Evolutionary conservation across 2,329 filamentous ascomycete genomes (phyloP), one percentile per base, ranked within the genome.

Genomic region (Ceratocystis ficicola): DNA sequence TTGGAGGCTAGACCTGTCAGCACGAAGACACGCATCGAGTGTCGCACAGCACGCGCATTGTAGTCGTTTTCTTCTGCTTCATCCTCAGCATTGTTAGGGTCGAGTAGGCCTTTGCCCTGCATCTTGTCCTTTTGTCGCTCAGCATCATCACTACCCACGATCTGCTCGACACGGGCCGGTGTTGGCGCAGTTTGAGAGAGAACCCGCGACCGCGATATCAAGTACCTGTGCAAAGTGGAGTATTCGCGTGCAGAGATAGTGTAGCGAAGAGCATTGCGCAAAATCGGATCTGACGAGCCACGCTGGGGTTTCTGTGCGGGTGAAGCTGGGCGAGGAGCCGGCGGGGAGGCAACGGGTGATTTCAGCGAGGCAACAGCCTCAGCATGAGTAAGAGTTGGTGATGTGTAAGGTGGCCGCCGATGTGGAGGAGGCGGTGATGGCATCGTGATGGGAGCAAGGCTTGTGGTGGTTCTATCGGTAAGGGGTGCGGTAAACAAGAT

Each of bases 231-330:
- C 20, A 96, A 82, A 0, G 87, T 78, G 70, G 89, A 86, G 75
- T 96, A 96, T 75, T 96, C 92, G 74, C 87, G 85, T 52, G 90
- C 86, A 5, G 85, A 87, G 73, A 92, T 90, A 67, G 89, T 94
- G 76, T 96, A 92, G 70, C 91, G 87, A 67, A 96, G 80, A 55
- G 90, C 86, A 75, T 94, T 95, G 75, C 89, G 89, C 66, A 95
- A 81, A 69, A 95, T 81, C 4, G 89, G 87, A 70, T 93, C 88
- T 48, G 70, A 67, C 36, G 70, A 74, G 41, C 25, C 67, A 61
- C 60, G 66, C 46, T 20, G 64, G 50, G 44, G 50, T 52, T 36
- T 22, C 22, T 50, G 60, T 17, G 65, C 15, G 8, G 22, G 59
- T n/a, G 50, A 64, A 44, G 62, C 36, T 41, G 60, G 61, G 41